Percentiles rank a stretch among this genome's conserved stretches.
phyloP scores from a whole-genome alignment of 208 protist genomes.

The Crithidia mellificae region DNA sequence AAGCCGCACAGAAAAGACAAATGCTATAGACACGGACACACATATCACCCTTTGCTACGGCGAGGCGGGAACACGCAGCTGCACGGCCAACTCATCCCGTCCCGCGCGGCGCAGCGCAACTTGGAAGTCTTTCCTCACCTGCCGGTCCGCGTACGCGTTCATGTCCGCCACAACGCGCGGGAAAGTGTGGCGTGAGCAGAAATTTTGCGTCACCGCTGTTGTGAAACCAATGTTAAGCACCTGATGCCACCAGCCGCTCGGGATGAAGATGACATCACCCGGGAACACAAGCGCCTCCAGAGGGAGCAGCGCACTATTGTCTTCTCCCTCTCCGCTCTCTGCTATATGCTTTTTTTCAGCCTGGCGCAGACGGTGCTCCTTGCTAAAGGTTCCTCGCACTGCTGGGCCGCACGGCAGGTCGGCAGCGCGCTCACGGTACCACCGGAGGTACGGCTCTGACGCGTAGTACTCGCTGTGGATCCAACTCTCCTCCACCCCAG shows the following conservation, averaged over 20 bases:
- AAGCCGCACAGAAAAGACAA: too few species aligned
- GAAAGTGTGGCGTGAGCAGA: constrained; percentile 38
- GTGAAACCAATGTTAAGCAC: constrained; percentile 48
- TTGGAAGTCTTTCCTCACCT: constrained; percentile 24
- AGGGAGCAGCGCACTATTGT: constrained; percentile 11
- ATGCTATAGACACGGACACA: too few species aligned
- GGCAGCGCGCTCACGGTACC: constrained; percentile 24
- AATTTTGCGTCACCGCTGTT: constrained; percentile 50
- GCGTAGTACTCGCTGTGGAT: constrained; percentile 59
- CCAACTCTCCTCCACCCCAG: constrained; percentile 36
- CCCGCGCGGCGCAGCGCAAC: constrained; percentile 9
- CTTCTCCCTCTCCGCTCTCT: too few species aligned
- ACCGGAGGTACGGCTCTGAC: constrained; percentile 37
- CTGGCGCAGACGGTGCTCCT: not conserved
- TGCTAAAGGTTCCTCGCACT: constrained; percentile 5
- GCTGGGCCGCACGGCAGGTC: constrained; percentile 3
- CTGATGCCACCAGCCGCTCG: constrained; percentile 55
- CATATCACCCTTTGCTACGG: not conserved
- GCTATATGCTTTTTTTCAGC: not conserved
- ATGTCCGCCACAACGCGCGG: constrained; percentile 38
- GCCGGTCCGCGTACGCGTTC: constrained; percentile 21
- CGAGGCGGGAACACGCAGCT: not conserved
- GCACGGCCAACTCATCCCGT: constrained; percentile 12
- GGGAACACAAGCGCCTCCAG: constrained; percentile 41
- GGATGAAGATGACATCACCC: constrained; percentile 49